Base-by-base conservation (phyloP, 441 rosid species). In the Aleurites moluccanus region DNA sequence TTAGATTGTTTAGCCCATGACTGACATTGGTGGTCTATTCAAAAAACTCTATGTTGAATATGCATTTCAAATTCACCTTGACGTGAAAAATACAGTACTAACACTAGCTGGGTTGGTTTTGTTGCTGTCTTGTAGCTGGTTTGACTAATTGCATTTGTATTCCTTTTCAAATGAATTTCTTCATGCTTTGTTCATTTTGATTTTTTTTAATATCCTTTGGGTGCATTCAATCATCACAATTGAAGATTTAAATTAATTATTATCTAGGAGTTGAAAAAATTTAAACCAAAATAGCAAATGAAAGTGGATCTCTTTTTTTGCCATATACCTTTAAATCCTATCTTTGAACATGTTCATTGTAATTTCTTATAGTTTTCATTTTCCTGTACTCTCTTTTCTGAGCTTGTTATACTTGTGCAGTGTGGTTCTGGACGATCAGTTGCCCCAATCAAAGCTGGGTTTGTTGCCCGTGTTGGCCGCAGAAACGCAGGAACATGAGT, bases 351-450 rank as follows among this genome's bases (percentile, higher is more conserved):
- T 38, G 40, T 5, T 38, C 40, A 38, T n/a, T 52, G 30, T 50
- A 21, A 10, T 25, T 35, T 42, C 28, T 44, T 16, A 13, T 44
- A 20, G 14, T 4, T 44, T 38, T 38, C 18, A 27, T 55, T 14
- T 47, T 38, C 15, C 11, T 49, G 15, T 8, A n/a, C 18, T 23
- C n/a, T 50, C 16, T 35, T 56, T 42, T 42, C 18, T n/a, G 62
- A 11, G 45, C 5, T 8, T 55, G 4, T 66, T 45, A 6, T 76
- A 3, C 33, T 35, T 38, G 16, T 86, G 83, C 91, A 91, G 99
- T 93, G 98, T 84, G 97, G 98, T 38, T 95, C 97, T 50, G 96
- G 96, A 73, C 83, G 98, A 76, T 95, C 99, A 33, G 98, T 92
- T 75, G 91, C 96, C 56, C 93, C 85, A 35, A 92, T 91, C 70